Conservation (phyloP, 768 basidiomycete genomes). For the Naematelia aurantialba region DNA sequence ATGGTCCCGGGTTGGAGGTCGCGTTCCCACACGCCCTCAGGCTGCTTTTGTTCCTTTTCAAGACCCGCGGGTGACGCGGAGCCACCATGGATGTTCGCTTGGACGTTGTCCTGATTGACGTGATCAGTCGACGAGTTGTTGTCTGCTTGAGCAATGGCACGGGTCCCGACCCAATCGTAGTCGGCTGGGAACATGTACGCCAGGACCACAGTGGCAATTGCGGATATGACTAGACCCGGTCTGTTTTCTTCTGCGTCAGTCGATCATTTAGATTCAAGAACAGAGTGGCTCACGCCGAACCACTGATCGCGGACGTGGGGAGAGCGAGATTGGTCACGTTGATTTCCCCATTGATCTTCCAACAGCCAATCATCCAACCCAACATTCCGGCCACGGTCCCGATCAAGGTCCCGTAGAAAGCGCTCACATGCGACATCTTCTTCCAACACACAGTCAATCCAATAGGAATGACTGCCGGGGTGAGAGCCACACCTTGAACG, state of each 20-base stretch:
- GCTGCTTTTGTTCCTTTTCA: conserved; percentile 10
- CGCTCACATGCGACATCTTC: conserved; percentile 11
- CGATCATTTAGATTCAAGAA: neutral
- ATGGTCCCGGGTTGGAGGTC: neutral
- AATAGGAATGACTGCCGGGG: conserved; percentile 27
- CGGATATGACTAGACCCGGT: conserved; percentile 22
- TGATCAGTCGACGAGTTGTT: conserved; percentile 10
- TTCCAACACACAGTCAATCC: conserved; percentile 22
- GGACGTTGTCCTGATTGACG: conserved; percentile 5
- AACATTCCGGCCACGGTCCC: conserved; percentile 20
- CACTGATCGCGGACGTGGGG: conserved; percentile 23
- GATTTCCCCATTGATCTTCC: conserved; percentile 26
- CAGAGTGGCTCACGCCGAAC: conserved; percentile 19
- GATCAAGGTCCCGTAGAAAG: conserved; percentile 26
- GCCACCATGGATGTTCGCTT: neutral
- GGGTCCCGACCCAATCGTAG: conserved; percentile 24
- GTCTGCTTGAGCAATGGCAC: conserved; percentile 25
- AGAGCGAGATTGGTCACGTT: conserved; percentile 24
- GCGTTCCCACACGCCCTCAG: neutral
- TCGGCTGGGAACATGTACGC: conserved; percentile 19
- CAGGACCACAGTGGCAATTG: conserved; percentile 17
- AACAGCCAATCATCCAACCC: conserved; percentile 26
- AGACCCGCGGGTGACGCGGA: neutral
- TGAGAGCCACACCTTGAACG: conserved; percentile 23
- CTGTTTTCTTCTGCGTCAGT: neutral